phyloP scores from a whole-genome alignment of 2,329 filamentous ascomycete species.

The Fusarium oligoseptatum region DNA sequence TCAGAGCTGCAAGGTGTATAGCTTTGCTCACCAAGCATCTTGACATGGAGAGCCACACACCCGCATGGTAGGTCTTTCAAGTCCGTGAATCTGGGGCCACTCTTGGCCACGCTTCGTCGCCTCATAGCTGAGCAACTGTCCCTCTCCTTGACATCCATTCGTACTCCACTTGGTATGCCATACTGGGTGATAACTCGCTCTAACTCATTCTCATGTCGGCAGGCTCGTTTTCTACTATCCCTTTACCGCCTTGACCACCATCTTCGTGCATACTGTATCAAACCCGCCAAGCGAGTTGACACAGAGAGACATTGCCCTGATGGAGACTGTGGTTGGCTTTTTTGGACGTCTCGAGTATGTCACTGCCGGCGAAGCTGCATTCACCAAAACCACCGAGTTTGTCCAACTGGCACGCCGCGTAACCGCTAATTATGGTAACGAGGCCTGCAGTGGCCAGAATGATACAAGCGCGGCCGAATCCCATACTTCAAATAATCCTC shows the following conservation, averaged over 20 bases:
- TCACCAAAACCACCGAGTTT: conserved; percentile 16
- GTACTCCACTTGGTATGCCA: too few relatives aligned
- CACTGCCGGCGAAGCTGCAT: conserved; percentile 14
- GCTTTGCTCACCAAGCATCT: conserved; percentile 6
- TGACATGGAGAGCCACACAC: conserved; percentile 16
- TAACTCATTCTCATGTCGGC: neutral
- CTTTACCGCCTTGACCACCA: neutral
- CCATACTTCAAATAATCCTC: too few relatives aligned
- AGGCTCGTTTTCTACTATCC: neutral
- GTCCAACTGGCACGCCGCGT: conserved; percentile 4
- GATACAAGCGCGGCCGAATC: too few relatives aligned
- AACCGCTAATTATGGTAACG: too few relatives aligned
- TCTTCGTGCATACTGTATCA: neutral
- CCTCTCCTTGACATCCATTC: too few relatives aligned
- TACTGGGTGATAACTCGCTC: neutral
- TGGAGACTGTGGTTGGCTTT: conserved; percentile 15
- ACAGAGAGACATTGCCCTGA: conserved; percentile 12
- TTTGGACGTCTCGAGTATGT: conserved; percentile 18
- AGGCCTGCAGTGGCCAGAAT: neutral
- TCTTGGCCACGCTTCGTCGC: too few relatives aligned
- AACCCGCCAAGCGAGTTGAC: neutral
- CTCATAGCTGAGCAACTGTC: too few relatives aligned
- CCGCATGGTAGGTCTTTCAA: conserved; percentile 7
- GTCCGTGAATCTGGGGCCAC: too few relatives aligned
- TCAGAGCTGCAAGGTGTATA: conserved; percentile 8